Evolutionary conservation across 1,284 basidiomycete species (phyloP).

Genomic region (Golubevia pallescens): DNA sequence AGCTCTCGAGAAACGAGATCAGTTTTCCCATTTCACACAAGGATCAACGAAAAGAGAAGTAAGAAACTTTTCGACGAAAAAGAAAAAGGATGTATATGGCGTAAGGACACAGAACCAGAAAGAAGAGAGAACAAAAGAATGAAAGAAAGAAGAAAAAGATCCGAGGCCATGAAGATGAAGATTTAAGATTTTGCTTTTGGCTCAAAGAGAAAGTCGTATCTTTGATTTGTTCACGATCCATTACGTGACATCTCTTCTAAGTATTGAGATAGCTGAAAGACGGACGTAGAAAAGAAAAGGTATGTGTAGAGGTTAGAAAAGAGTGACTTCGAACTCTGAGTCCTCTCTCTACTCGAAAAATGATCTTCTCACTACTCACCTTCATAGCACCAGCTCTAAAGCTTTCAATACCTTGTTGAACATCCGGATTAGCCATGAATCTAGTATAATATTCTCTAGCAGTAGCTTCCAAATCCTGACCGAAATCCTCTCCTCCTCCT

Average conservation of each 20-base stretch:
- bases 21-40: too few relatives aligned
- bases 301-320: neutral
- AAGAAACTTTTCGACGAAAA: too few relatives aligned
- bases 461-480: constrained; percentile 47
- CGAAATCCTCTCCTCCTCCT: constrained; percentile 37
- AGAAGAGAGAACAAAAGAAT: too few relatives aligned
- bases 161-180: too few relatives aligned
- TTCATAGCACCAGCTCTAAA: constrained; percentile 59
- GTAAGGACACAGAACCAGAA: too few relatives aligned
- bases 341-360: neutral
- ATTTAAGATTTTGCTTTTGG: too few relatives aligned
- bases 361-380: constrained; percentile 10
- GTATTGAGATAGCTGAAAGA: constrained; percentile 46
- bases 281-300: neutral
- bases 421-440: constrained; percentile 62
- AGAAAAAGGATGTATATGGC: too few relatives aligned
- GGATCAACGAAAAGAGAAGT: too few relatives aligned
- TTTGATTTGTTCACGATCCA: too few relatives aligned
- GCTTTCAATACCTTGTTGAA: constrained; percentile 59
- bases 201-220: too few relatives aligned
- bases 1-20: too few relatives aligned
- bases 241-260: constrained; percentile 61
- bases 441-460: constrained; percentile 58
- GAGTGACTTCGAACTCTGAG: neutral
- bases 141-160: too few relatives aligned